phyloP scores from a whole-genome alignment of 2,329 filamentous ascomycete genomes.

The Dothiorella sarmentorum region DNA sequence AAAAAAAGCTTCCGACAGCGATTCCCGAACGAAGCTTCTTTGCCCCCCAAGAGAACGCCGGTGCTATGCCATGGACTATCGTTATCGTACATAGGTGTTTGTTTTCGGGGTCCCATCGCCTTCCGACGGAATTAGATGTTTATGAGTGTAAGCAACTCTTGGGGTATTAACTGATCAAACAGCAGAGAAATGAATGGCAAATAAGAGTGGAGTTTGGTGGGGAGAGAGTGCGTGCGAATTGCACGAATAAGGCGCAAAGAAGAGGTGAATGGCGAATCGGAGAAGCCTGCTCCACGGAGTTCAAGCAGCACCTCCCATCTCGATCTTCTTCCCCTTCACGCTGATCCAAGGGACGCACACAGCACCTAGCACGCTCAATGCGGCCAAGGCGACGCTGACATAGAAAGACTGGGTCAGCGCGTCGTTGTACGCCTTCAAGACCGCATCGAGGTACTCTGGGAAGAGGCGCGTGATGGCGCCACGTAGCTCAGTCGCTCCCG shows the following conservation, averaged over 20 bases:
- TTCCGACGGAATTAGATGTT: neutral
- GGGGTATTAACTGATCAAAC: neutral
- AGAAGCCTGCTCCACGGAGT: neutral
- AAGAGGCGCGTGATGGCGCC: slow-evolving; percentile 43
- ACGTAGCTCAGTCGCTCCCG: slow-evolving; percentile 59
- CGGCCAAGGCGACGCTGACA: slow-evolving; percentile 55
- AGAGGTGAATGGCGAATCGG: neutral
- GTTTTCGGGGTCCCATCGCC: neutral
- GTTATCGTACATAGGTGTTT: neutral
- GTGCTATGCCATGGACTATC: neutral
- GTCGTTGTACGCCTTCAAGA: slow-evolving; percentile 63
- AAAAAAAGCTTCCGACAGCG: neutral
- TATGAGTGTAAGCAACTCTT: neutral
- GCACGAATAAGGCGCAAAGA: neutral
- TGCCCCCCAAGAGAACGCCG: neutral
- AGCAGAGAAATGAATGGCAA: too few species aligned
- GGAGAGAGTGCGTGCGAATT: neutral
- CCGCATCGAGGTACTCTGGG: slow-evolving; percentile 47
- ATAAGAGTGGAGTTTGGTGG: neutral
- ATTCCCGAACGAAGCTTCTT: neutral
- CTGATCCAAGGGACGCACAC: slow-evolving; percentile 61
- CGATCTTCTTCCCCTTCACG: slow-evolving; percentile 55
- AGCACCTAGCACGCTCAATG: slow-evolving; percentile 54
- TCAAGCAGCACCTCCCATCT: slow-evolving; percentile 15
- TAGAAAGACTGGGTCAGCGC: slow-evolving; percentile 59